Base-by-base conservation (phyloP, 2,329 filamentous ascomycete species). In the Botrytis fabae region DNA sequence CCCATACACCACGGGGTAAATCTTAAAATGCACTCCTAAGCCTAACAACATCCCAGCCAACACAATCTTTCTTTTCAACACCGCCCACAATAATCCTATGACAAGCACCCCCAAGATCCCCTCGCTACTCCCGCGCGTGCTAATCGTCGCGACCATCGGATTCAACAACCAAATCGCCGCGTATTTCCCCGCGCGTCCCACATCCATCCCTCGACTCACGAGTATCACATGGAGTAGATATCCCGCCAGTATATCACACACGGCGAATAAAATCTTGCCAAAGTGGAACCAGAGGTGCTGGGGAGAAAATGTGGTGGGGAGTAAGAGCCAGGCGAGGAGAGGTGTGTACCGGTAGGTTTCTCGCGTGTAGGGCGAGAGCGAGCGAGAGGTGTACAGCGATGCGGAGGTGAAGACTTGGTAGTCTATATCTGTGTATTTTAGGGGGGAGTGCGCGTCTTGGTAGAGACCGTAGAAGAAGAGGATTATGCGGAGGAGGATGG, bases 361-460 rank as follows among this genome's bases (percentile, higher is more conserved):
- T 71, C 96, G 90, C 59, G 88, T 87, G 82, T 99, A 99, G 2
- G 96, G 96, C 0, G 93, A 93, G 64, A 84, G 83, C 5, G 88
- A 88, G n/a, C 83, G 85, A 5, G 90, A 84, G 61, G 93, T 83
- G 66, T 92, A 95, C 76, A 93, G 92, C 2, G 96, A 90, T 40
- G 96, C 96, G 82, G 98, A 95, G 66, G 96, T 98, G 85, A 99
- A 99, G 82, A 99, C 96, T 76, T 94, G 90, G 83, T 99, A 99
- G 86, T 99, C 96, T 79, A 99, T 98, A 83, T 99, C 96, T 69
- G 96, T 99, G 85, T 98, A 99, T 84, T 98, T 98, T 80, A 99
- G 85, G 22, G 95, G 91, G 12, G 94, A 97, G 83, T 95, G 87
- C 74, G 93, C 91, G 83, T 99, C 96, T 84, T 99, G 96, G 86